Evolutionary conservation across 805 yeast species (phyloP).

Genomic region (Lachancea mirantina): DNA sequence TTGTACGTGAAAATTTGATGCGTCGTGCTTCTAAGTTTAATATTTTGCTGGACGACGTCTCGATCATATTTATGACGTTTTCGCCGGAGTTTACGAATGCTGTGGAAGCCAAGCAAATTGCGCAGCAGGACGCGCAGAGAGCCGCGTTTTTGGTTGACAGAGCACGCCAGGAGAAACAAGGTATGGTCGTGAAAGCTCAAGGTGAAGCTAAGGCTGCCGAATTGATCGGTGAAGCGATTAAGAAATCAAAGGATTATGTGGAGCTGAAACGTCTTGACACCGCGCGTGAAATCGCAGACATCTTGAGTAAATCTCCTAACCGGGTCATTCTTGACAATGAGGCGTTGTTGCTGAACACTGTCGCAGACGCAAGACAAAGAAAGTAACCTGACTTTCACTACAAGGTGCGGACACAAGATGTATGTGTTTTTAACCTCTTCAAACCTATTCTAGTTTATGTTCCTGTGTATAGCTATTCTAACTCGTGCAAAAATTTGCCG

Average conservation of each 20-base stretch:
- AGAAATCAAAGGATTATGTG: slow-evolving; percentile 91
- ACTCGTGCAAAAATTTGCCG: slow-evolving; percentile 3
- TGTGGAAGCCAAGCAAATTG: slow-evolving; percentile 97
- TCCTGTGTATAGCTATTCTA: slow-evolving; percentile 9
- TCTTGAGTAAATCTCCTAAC: slow-evolving; percentile 83
- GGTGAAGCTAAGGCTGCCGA: slow-evolving; percentile 99
- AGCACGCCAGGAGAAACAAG: slow-evolving; percentile 96
- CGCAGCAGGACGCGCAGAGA: slow-evolving; percentile 98
- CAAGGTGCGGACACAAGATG: too few relatives aligned
- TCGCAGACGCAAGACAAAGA: slow-evolving; percentile 59
- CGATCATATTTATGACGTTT: slow-evolving; percentile 93
- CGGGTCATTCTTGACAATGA: slow-evolving; percentile 86
- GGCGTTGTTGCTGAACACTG: slow-evolving; percentile 83
- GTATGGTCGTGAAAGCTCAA: slow-evolving; percentile 90
- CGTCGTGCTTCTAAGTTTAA: slow-evolving; percentile 90
- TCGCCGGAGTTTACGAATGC: slow-evolving; percentile 97
- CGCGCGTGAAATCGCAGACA: slow-evolving; percentile 88
- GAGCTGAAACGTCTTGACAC: slow-evolving; percentile 96
- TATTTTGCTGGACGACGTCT: slow-evolving; percentile 86
- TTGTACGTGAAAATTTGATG: slow-evolving; percentile 83
- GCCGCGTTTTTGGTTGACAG: slow-evolving; percentile 96
- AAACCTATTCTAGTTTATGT: slow-evolving; percentile 4
- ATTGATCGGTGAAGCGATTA: slow-evolving; percentile 97
- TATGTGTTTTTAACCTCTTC: too few relatives aligned
- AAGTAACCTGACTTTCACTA: too few relatives aligned